Base-by-base conservation (phyloP, 805 yeast genomes). In the Helenozyma rhizophorensis region DNA sequence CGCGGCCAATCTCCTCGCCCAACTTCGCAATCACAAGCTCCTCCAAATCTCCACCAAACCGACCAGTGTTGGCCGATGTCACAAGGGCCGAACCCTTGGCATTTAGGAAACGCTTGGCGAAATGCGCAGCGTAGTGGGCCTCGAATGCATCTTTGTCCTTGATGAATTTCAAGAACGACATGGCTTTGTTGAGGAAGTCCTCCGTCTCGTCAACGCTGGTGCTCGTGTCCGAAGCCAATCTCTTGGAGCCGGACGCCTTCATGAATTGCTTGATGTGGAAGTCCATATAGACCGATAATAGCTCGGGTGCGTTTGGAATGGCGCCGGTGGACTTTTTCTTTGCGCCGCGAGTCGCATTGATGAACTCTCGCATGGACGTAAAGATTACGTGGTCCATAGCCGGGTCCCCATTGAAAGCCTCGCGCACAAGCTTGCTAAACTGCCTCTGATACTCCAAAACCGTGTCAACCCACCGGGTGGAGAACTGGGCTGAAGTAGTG, bases 111-210 rank as follows among this genome's bases (percentile, higher is more conserved):
- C 97, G 68, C 55, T 82, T 86, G 1, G 96, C 95, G 37, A 89
- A 66, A 59, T 85, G 96, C 33, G 80, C 83, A 47, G 87, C 87
- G 56, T 86, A 88, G 40, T 83, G 79, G 25, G 76, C 81, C 51
- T 87, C 95, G 60, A 88, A 89, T 16, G 83, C 63, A 58, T 88
- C 96, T 50, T 87, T 89, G 47, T 89, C 96, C 38, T 76, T 70
- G 28, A 88, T 68, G 50, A 76, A 79, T 36, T 80, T 65, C 48
- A 88, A 78, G 21, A 89, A 70, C 14, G 68, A 58, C 9, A 84
- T 69, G 0, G 87, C 74, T 17, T 72, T 70, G 27, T 65, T 66
- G 34, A 87, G 58, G 8, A 74, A 55, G 7, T 46, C 65, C 45
- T 62, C 65, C 3, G 54, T 45, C 19, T 42, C 50, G 33, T 54